phyloP scores from a whole-genome alignment of 768 basidiomycete genomes.

The Suillus alpinus region DNA sequence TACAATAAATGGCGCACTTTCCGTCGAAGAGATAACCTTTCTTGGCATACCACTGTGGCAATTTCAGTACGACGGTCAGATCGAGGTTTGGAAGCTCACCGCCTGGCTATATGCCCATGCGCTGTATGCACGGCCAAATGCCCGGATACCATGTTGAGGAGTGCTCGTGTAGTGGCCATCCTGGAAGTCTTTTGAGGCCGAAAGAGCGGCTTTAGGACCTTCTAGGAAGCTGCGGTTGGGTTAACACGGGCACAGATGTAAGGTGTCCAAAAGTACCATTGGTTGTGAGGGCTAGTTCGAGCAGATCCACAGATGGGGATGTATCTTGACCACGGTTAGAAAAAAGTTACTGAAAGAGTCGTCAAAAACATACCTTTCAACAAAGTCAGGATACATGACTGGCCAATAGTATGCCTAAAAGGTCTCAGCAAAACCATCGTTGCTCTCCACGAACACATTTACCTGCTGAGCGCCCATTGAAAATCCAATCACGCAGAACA shows the following conservation, averaged over 20 bases:
- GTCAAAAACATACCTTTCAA: constrained; percentile 38
- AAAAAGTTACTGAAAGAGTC: neutral
- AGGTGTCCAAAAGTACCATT: constrained; percentile 36
- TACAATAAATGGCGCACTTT: constrained; percentile 24
- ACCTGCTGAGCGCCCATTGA: constrained; percentile 61
- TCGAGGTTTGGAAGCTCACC: constrained; percentile 26
- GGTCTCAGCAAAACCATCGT: neutral
- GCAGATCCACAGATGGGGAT: constrained; percentile 53
- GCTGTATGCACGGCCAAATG: constrained; percentile 54
- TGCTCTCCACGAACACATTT: neutral
- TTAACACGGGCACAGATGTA: neutral
- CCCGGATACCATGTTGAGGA: constrained; percentile 50
- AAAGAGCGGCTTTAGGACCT: constrained; percentile 53
- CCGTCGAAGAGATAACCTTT: constrained; percentile 43
- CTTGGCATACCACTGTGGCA: constrained; percentile 51
- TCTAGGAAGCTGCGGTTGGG: constrained; percentile 49
- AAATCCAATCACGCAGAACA: constrained; percentile 50
- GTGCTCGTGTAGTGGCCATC: constrained; percentile 47
- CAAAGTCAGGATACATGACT: constrained; percentile 51
- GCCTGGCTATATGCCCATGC: constrained; percentile 61
- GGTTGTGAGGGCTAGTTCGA: constrained; percentile 53
- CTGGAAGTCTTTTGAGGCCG: constrained; percentile 52
- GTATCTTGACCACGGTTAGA: constrained; percentile 35
- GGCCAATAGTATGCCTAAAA: constrained; percentile 55
- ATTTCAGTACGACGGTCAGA: neutral